Base-by-base conservation (phyloP, 2,329 filamentous ascomycete species). In the Zasmidium cellare region DNA sequence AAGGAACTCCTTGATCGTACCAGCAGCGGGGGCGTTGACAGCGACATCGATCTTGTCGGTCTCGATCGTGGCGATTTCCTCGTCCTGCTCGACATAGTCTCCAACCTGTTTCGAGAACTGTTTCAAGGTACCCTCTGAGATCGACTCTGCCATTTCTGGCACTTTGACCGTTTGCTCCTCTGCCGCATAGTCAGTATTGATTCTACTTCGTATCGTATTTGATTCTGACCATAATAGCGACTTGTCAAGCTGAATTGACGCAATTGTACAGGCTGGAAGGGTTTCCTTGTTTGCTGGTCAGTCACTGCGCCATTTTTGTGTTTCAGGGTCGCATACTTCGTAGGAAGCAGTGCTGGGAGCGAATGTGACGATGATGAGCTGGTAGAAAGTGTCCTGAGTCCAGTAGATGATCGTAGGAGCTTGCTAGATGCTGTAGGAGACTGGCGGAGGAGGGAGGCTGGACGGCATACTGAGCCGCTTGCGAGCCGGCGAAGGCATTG, bases 11-110 rank as follows among this genome's bases (percentile, higher is more conserved):
- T 91, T 96, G 77, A 99, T 91, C 25, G 87, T 90, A 66, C 94
- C 94, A 44, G 93, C 86, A 69, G 93, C 88, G 7, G 94, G 91
- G 16, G 94, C 92, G 76, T 97, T 97, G 72, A 99, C 92, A 23
- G 93, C 88, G 47, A 99, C 91, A 75, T 99, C 94, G 72, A 97
- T 97, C 92, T 99, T 99, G 84, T 99, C 94, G 14, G 94, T 99
- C 79, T 99, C 94, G 72, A 99, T 99, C 51, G 93, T 97, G 28
- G 94, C 94, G 75, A 99, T 93, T 76, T 99, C 94, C 79, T 97
- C 94, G 72, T 99, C 94, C 70, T 88, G 88, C 80, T 96, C 92
- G 53, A 99, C 92, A 69, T 87, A 92, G 75, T 99, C 94, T 71
- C 94, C 94, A 68, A 97, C 81, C 78, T 93, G 82, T 80, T 97